A percentile compares a stretch with the other conserved stretches of the same genome.
Evolutionary conservation across 306 rosid species (phyloP).

Genomic region (Cotoneaster glaucophyllus): DNA sequence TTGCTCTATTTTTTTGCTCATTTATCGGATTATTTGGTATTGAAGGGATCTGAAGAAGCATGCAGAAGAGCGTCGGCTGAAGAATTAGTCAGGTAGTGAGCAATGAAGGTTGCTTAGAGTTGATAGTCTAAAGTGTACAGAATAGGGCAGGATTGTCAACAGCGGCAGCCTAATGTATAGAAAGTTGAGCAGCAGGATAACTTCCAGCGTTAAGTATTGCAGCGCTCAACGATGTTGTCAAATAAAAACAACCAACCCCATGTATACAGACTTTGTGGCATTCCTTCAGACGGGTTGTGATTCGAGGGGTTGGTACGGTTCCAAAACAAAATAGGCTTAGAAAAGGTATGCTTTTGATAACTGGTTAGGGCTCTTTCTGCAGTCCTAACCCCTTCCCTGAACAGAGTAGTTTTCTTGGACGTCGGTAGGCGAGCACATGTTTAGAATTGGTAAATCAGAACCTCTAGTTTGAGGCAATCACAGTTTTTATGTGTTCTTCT

Average conservation of each 20-base stretch:
- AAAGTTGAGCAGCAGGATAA: background rate
- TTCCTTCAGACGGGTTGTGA: background rate
- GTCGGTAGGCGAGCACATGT: background rate
- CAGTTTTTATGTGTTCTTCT: background rate
- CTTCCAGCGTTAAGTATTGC: background rate
- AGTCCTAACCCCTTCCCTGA: background rate
- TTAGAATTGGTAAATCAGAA: background rate
- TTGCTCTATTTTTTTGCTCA: background rate
- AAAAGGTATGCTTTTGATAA: background rate
- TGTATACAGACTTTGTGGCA: background rate
- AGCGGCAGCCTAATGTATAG: background rate
- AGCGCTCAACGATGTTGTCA: background rate
- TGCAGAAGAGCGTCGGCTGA: conserved; percentile 16
- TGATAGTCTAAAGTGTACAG: conserved; percentile 11
- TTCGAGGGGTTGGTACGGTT: background rate
- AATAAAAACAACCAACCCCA: background rate
- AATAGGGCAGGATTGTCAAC: conserved; percentile 6
- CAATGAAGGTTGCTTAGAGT: background rate
- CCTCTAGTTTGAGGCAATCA: background rate
- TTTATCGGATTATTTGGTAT: background rate
- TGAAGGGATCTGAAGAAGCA: conserved; percentile 31
- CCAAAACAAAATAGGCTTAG: background rate
- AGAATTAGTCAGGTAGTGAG: background rate
- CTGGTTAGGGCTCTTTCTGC: background rate
- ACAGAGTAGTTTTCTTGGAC: background rate